Conservation (phyloP, 345 rosid species). For the Boechera retrofracta region DNA sequence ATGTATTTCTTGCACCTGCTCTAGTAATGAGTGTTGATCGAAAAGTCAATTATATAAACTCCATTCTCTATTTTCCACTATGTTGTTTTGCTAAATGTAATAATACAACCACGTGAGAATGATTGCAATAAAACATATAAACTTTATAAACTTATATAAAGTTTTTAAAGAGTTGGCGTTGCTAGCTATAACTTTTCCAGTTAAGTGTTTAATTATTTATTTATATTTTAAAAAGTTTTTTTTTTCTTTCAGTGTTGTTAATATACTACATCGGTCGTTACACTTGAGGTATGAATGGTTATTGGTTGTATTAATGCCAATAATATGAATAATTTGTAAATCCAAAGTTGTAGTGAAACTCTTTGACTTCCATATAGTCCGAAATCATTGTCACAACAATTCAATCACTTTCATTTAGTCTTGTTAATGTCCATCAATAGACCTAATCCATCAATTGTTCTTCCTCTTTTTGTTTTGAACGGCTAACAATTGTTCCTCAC, state of each 20-base stretch:
- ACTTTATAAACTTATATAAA: too few species aligned
- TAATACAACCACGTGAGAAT: too few species aligned
- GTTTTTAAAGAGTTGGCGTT: not conserved
- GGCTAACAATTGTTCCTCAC: slow-evolving; percentile 25
- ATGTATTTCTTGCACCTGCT: too few species aligned
- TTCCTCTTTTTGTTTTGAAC: not conserved
- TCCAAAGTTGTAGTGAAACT: slow-evolving; percentile 13
- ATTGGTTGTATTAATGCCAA: not conserved
- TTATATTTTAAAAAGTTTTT: not conserved
- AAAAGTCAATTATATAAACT: too few species aligned
- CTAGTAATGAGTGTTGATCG: too few species aligned
- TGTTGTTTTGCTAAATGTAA: too few species aligned
- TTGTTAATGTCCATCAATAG: slow-evolving; percentile 26
- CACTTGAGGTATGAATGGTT: not conserved
- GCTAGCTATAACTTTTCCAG: not conserved
- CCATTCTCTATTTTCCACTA: too few species aligned
- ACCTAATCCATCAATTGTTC: slow-evolving; percentile 24
- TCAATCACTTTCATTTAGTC: slow-evolving; percentile 29
- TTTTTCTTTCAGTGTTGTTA: not conserved
- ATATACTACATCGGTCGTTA: not conserved
- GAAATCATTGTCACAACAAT: slow-evolving; percentile 23
- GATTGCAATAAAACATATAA: too few species aligned
- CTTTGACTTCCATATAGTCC: slow-evolving; percentile 30
- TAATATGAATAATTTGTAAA: not conserved
- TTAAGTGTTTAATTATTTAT: not conserved